Conservation (phyloP, 257 asterid species). For the Euphrasia confusa region DNA sequence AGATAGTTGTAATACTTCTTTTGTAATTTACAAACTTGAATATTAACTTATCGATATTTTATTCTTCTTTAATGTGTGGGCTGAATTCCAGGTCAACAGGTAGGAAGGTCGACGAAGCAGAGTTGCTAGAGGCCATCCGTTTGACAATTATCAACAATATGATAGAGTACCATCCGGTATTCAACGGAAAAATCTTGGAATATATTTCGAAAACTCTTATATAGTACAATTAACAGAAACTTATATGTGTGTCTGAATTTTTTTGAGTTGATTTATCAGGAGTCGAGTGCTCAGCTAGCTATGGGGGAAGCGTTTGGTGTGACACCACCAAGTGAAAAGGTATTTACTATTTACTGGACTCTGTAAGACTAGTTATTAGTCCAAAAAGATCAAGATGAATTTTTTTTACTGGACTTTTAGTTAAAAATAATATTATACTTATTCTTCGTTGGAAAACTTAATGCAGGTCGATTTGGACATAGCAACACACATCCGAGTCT, state of each 20-base stretch:
- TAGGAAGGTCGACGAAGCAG: slow-evolving; percentile 86
- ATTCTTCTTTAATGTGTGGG: slow-evolving; percentile 17
- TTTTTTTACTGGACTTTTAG: no score
- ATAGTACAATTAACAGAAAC: slow-evolving; percentile 9
- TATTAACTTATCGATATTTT: no score
- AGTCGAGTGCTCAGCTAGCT: slow-evolving; percentile 83
- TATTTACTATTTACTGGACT: slow-evolving; percentile 16
- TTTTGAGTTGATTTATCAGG: slow-evolving; percentile 45
- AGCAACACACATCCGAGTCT: slow-evolving; percentile 57
- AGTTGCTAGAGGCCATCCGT: slow-evolving; percentile 95
- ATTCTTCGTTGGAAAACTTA: slow-evolving; percentile 15
- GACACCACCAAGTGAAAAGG: slow-evolving; percentile 53
- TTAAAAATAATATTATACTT: neutral
- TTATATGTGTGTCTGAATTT: slow-evolving; percentile 20
- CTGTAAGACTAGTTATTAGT: no score
- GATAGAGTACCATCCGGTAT: slow-evolving; percentile 93
- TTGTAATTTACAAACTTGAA: no score
- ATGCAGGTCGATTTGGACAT: slow-evolving; percentile 73
- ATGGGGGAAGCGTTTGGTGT: slow-evolving; percentile 89
- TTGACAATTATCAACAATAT: slow-evolving; percentile 91
- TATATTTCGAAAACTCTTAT: neutral
- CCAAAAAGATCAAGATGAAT: no score
- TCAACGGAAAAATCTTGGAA: slow-evolving; percentile 9
- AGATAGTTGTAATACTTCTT: no score
- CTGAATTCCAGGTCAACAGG: slow-evolving; percentile 70